Evolutionary conservation across 2,329 filamentous ascomycete species (phyloP).

Genomic region (Thelonectria discophora): DNA sequence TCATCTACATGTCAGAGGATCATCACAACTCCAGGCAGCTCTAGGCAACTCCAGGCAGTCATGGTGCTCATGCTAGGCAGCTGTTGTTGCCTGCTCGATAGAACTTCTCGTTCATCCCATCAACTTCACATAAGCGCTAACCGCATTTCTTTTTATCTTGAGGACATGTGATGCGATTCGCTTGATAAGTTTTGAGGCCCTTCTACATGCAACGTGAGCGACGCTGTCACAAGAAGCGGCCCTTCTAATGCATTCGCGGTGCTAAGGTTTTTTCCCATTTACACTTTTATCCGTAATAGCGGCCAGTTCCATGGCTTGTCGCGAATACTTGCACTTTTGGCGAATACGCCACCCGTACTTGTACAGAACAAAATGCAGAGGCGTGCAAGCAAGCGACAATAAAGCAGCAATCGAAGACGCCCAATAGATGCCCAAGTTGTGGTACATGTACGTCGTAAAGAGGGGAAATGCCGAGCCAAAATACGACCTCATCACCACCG

Average conservation of each 20-base stretch:
- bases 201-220: conserved; percentile 24
- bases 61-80: too few relatives aligned
- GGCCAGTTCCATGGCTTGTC: conserved; percentile 18
- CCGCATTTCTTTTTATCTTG: conserved; percentile 27
- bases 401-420: conserved; percentile 33
- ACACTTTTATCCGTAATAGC: conserved; percentile 15
- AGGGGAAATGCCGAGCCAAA: conserved; percentile 35
- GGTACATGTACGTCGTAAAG: conserved; percentile 34
- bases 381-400: conserved; percentile 26
- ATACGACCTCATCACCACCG: conserved; percentile 30
- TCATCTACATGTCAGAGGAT: too few relatives aligned
- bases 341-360: conserved; percentile 33
- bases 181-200: conserved; percentile 30
- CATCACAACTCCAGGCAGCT: too few relatives aligned
- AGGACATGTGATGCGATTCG: conserved; percentile 30
- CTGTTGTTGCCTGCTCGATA: too few relatives aligned
- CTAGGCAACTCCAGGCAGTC: too few relatives aligned
- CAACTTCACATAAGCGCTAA: conserved; percentile 11
- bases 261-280: too few relatives aligned
- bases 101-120: not conserved
- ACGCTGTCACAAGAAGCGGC: conserved; percentile 8
- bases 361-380: conserved; percentile 34
- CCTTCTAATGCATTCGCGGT: conserved; percentile 24
- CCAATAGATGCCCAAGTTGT: conserved; percentile 29
- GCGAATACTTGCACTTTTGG: conserved; percentile 33